phyloP scores from a whole-genome alignment of 2,329 filamentous ascomycete species.

The Diplodia scrobiculata region DNA sequence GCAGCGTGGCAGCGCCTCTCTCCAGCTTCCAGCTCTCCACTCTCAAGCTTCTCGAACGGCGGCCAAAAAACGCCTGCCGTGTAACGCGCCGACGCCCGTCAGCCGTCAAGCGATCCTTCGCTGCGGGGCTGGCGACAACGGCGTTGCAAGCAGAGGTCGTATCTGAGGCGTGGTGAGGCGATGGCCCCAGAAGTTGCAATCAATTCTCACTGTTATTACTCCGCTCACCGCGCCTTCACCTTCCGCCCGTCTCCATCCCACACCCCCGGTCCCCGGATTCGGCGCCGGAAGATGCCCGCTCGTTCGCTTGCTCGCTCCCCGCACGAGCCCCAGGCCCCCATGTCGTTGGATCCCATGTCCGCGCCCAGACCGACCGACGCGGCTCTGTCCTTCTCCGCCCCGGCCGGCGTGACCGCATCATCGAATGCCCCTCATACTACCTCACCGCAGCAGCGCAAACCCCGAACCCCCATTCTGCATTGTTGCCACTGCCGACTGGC shows the following conservation, averaged over 20 bases:
- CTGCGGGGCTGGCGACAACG: background rate
- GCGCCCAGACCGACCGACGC: background rate
- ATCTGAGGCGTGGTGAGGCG: background rate
- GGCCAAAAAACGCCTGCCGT: background rate
- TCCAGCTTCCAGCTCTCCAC: too few species aligned
- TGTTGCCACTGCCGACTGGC: background rate
- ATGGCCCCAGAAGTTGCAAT: background rate
- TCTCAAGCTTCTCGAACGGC: background rate
- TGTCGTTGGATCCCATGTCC: background rate
- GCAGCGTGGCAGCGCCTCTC: background rate
- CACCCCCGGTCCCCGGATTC: slow-evolving; percentile 14
- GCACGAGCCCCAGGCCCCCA: background rate
- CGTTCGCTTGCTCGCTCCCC: background rate
- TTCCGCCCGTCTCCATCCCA: background rate
- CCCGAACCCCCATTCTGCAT: background rate
- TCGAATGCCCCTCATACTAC: slow-evolving; percentile 13
- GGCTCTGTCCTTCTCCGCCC: background rate
- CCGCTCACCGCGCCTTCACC: slow-evolving; percentile 11
- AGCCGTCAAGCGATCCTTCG: background rate
- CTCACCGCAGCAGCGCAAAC: background rate
- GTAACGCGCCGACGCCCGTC: background rate
- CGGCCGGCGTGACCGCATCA: background rate
- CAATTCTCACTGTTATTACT: background rate
- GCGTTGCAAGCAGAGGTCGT: background rate
- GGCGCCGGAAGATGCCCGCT: background rate